phyloP scores from a whole-genome alignment of 805 yeast genomes.

The Metschnikowia proteae region DNA sequence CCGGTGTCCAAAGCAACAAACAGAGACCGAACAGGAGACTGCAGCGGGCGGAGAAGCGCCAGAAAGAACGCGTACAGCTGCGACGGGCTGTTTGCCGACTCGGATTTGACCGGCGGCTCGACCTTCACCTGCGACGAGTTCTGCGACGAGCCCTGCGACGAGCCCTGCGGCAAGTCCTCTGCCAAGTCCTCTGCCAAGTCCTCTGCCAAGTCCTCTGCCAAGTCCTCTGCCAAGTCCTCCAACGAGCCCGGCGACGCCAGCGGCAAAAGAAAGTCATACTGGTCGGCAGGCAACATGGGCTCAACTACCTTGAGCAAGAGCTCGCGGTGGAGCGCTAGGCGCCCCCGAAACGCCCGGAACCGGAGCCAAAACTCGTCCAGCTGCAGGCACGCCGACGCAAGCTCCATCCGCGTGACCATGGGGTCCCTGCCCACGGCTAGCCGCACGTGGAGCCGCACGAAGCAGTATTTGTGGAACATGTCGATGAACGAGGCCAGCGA shows the following conservation, averaged over 20 bases:
- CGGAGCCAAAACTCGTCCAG: slow-evolving; percentile 7
- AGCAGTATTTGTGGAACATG: slow-evolving; percentile 8
- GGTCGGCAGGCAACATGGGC: neutral
- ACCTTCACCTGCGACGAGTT: slow-evolving; percentile 1
- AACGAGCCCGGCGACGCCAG: neutral
- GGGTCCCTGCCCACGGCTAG: slow-evolving; percentile 4
- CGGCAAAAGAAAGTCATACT: slow-evolving; percentile 1
- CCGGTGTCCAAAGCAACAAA: neutral
- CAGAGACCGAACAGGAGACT: neutral
- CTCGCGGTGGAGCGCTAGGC: neutral
- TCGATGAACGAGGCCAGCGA: slow-evolving; percentile 10
- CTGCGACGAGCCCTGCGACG: too few species aligned
- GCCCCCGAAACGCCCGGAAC: neutral
- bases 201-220: too few species aligned
- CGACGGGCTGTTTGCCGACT: neutral
- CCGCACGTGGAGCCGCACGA: slow-evolving; percentile 5
- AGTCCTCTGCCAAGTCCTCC: too few species aligned
- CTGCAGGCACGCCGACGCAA: neutral
- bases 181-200: too few species aligned
- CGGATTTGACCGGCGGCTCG: slow-evolving; percentile 4
- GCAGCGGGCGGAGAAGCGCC: neutral
- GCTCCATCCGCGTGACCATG: neutral
- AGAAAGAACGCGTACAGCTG: slow-evolving; percentile 2
- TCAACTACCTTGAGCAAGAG: slow-evolving; percentile 3
- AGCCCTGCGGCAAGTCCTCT: too few species aligned